These are phyloP conservation scores for Themeda triandra DNA, from an alignment of 176 grass and related monocot genomes.

Conservation along the genomic window DNA sequence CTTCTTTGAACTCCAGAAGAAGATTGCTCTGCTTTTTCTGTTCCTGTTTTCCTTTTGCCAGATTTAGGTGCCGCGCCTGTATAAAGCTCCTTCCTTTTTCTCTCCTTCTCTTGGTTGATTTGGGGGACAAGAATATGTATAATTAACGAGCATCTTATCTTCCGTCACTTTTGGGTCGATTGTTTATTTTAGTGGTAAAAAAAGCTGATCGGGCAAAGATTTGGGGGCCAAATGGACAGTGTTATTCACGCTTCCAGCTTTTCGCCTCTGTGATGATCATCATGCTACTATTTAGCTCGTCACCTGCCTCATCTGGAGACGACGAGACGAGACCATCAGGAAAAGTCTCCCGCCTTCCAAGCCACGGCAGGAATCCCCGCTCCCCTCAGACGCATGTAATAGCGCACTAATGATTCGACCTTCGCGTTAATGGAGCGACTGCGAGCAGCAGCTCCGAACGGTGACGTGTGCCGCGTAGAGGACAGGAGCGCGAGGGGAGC, in stretches of 20 bases:
- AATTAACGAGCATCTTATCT: conserved; percentile 51
- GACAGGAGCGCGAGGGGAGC: background rate
- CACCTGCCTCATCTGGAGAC: background rate
- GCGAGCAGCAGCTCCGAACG: background rate
- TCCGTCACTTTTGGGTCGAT: background rate
- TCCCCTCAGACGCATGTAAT: background rate
- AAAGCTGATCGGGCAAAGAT: conserved; percentile 16
- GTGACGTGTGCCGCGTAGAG: background rate
- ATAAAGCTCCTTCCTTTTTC: conserved; percentile 19
- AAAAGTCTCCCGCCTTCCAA: background rate
- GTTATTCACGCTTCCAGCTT: background rate
- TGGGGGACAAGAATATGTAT: conserved; percentile 59
- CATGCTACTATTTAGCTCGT: too few relatives aligned
- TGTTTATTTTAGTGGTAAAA: conserved; percentile 31
- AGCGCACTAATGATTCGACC: background rate
- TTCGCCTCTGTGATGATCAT: background rate
- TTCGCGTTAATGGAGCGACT: background rate
- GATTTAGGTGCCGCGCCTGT: conserved; percentile 26
- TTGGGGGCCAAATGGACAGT: conserved; percentile 24
- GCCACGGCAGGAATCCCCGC: conserved; percentile 18
- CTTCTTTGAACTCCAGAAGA: background rate
- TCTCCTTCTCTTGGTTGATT: conserved; percentile 35
- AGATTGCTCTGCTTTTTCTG: background rate
- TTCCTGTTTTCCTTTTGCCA: background rate
- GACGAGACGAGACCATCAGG: too few relatives aligned